phyloP scores from a whole-genome alignment of 2,329 filamentous ascomycete genomes.

The Microascus cirrosus region DNA sequence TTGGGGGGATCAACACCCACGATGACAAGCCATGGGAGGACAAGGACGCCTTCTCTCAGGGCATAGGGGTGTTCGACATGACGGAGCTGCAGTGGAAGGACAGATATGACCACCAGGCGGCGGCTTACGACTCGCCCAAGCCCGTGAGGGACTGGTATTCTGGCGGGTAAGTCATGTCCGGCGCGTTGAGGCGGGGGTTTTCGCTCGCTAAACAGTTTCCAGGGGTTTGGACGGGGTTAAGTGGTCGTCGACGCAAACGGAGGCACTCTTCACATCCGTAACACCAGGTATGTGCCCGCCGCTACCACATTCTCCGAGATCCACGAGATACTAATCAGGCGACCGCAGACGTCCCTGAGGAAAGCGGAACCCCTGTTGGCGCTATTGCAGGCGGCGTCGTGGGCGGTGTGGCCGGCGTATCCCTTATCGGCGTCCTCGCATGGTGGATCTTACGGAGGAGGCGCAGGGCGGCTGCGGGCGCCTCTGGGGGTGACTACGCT shows the following conservation, averaged over 20 bases:
- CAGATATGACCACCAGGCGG: background rate
- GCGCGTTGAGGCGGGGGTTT: background rate
- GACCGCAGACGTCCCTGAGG: background rate
- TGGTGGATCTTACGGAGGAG: background rate
- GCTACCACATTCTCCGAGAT: background rate
- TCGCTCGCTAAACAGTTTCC: background rate
- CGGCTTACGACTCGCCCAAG: slow-evolving; percentile 2
- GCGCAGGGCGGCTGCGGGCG: background rate
- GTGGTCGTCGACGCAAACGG: slow-evolving; percentile 6
- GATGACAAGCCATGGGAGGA: background rate
- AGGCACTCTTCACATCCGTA: slow-evolving; percentile 1
- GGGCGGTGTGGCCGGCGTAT: background rate
- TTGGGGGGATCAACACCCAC: slow-evolving; percentile 2
- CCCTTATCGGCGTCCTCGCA: background rate
- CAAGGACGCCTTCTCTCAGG: slow-evolving; percentile 2
- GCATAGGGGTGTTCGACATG: slow-evolving; percentile 6
- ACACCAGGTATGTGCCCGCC: background rate
- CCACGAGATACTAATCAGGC: background rate
- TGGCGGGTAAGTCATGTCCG: background rate
- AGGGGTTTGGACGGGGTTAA: background rate
- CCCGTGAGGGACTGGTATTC: slow-evolving; percentile 1
- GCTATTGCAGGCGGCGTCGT: slow-evolving; percentile 1
- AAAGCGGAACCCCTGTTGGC: background rate
- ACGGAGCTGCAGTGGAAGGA: slow-evolving; percentile 2
- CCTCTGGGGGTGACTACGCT: background rate